Evolutionary conservation across 2,329 filamentous ascomycete genomes (phyloP).

Genomic region (Stagonosporopsis cucurbitacearum): DNA sequence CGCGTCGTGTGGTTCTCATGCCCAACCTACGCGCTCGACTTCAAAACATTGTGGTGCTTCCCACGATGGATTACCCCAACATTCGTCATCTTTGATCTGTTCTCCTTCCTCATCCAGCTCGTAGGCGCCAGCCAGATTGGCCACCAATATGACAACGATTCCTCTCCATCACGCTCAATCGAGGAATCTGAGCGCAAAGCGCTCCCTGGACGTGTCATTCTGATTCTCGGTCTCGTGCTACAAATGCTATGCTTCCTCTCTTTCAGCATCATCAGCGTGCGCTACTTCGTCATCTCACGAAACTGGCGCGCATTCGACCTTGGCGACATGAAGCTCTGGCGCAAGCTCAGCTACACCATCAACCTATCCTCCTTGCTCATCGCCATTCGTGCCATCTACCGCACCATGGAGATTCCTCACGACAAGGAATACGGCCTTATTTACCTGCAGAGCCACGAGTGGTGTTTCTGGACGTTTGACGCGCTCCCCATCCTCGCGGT

Average conservation of each 20-base stretch:
- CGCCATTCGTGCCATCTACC: constrained; percentile 60
- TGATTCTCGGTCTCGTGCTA: constrained; percentile 57
- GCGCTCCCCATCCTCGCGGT: constrained; percentile 57
- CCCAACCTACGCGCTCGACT: constrained; percentile 48
- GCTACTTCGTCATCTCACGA: constrained; percentile 43
- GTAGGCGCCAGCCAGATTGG: constrained; percentile 54
- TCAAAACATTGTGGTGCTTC: constrained; percentile 53
- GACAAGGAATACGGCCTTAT: constrained; percentile 53
- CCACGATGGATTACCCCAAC: constrained; percentile 55
- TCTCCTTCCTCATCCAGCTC: constrained; percentile 57
- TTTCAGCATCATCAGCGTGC: constrained; percentile 52
- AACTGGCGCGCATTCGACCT: constrained; percentile 41
- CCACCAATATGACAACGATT: constrained; percentile 37
- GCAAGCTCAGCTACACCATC: constrained; percentile 43
- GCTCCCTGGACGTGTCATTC: constrained; percentile 39
- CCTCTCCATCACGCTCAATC: constrained; percentile 51
- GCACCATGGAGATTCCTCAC: constrained; percentile 61
- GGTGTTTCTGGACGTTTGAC: constrained; percentile 62
- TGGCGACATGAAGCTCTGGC: constrained; percentile 47
- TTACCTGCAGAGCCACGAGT: constrained; percentile 60
- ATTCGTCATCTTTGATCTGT: constrained; percentile 57
- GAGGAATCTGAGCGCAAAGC: constrained; percentile 40
- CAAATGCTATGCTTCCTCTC: constrained; percentile 60
- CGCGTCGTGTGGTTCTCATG: constrained; percentile 54
- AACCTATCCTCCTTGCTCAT: constrained; percentile 41